phyloP scores from a whole-genome alignment of 768 basidiomycete species.

The Kwoniella dejecticola region DNA sequence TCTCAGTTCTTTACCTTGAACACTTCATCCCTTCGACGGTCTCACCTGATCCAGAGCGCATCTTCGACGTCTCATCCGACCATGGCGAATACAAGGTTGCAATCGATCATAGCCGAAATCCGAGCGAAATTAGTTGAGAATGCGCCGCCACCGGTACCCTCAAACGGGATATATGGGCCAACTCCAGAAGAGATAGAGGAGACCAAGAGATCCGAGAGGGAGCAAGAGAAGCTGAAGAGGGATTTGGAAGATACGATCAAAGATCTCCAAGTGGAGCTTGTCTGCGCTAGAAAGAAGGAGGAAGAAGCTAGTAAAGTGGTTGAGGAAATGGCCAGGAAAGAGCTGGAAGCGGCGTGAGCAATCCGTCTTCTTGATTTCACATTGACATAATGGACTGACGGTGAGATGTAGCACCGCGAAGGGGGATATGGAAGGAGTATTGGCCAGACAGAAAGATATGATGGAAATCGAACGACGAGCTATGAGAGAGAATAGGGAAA shows the following conservation, averaged over 20 bases:
- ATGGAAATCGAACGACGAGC: slow-evolving; percentile 37
- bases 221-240: slow-evolving; percentile 30
- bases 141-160: slow-evolving; percentile 1
- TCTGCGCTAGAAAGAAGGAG: slow-evolving; percentile 37
- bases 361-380: neutral
- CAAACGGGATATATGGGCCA: neutral
- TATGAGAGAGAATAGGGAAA: slow-evolving; percentile 30
- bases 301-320: slow-evolving; percentile 43
- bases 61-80: slow-evolving; percentile 51
- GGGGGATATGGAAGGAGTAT: slow-evolving; percentile 13
- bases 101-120: slow-evolving; percentile 39
- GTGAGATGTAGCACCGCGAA: slow-evolving; percentile 15
- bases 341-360: slow-evolving; percentile 22
- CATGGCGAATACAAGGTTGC: slow-evolving; percentile 43
- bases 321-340: slow-evolving; percentile 36
- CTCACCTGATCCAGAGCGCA: slow-evolving; percentile 25
- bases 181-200: slow-evolving; percentile 38
- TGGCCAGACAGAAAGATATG: slow-evolving; percentile 21
- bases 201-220: slow-evolving; percentile 36
- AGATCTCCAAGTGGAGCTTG: slow-evolving; percentile 50
- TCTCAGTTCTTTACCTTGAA: slow-evolving; percentile 46
- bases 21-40: neutral
- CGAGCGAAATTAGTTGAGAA: slow-evolving; percentile 23
- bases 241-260: slow-evolving; percentile 48
- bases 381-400: neutral